phyloP scores from a whole-genome alignment of 73 alveolate species.

The Paramecium octaurelia region DNA sequence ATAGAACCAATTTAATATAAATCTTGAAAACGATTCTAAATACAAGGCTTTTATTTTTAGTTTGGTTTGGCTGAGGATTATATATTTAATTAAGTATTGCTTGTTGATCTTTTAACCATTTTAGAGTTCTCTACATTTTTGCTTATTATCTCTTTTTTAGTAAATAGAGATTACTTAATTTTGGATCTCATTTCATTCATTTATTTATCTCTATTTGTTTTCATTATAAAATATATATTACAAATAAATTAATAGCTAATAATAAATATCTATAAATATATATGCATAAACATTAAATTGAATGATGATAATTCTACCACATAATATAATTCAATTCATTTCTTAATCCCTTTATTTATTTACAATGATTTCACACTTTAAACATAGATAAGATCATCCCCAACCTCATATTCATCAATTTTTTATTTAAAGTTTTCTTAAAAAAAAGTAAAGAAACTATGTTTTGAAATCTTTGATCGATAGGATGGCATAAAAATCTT shows the following conservation, averaged over 20 bases:
- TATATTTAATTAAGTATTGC: neutral
- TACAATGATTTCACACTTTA: neutral
- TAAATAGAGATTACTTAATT: conserved; percentile 11
- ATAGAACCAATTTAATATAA: neutral
- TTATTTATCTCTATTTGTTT: neutral
- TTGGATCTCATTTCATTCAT: neutral
- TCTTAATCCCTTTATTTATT: neutral
- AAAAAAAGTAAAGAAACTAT: neutral
- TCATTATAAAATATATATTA: neutral
- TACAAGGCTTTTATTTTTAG: neutral
- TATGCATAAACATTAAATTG: neutral
- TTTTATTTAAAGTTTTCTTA: neutral
- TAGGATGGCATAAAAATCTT: neutral
- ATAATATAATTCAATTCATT: neutral
- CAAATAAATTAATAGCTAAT: neutral
- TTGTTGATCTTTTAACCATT: neutral
- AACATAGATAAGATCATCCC: neutral
- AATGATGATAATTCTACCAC: neutral
- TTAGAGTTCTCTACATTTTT: neutral
- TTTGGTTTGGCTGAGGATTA: neutral
- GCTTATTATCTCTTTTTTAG: neutral
- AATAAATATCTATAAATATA: neutral
- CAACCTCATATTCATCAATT: neutral
- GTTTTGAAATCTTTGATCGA: neutral
- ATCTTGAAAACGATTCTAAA: conserved; percentile 19